A percentile compares a stretch with the other conserved stretches of the same genome.
Evolutionary conservation across 768 basidiomycete species (phyloP).

Genomic region (Tricholoma furcatifolium): DNA sequence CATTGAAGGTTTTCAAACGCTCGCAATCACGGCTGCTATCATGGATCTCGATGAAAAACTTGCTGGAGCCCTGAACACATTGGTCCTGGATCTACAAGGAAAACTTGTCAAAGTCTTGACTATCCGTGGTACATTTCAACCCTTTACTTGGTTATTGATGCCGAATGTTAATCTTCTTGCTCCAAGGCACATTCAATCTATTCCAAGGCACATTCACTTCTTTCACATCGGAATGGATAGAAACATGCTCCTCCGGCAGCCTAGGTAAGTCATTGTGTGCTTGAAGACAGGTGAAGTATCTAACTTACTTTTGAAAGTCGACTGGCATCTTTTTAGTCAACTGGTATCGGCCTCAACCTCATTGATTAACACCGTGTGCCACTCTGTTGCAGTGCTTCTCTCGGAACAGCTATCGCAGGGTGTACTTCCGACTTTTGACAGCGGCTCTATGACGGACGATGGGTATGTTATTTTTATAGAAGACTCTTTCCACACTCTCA

Average conservation of each 20-base stretch:
- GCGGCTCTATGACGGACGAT: constrained; percentile 19
- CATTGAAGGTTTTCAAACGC: constrained; percentile 39
- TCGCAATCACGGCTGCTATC: constrained; percentile 49
- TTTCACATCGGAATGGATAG: constrained; percentile 47
- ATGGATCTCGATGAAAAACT: constrained; percentile 63
- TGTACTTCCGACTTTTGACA: constrained; percentile 32
- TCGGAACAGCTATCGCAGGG: constrained; percentile 16
- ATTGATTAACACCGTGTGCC: constrained; percentile 38
- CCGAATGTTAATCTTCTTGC: constrained; percentile 3
- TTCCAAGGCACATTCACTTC: constrained; percentile 37
- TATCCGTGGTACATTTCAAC: constrained; percentile 39
- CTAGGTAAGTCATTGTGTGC: constrained; percentile 39
- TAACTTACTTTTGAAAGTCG: constrained; percentile 33
- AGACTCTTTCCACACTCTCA: constrained; percentile 4
- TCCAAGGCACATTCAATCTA: constrained; percentile 37
- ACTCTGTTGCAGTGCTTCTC: constrained; percentile 29
- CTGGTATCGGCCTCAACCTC: constrained; percentile 39
- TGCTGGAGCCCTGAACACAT: constrained; percentile 32
- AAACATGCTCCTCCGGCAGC: constrained; percentile 38
- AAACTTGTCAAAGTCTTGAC: constrained; percentile 47
- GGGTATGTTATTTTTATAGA: constrained; percentile 4
- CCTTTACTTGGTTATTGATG: neutral
- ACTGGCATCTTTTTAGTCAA: constrained; percentile 53
- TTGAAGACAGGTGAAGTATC: neutral
- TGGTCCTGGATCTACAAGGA: constrained; percentile 58